These are phyloP conservation scores for Kluyveromyces dobzhanskii DNA, from an alignment of 805 yeast genomes.

Conservation along the genomic window DNA sequence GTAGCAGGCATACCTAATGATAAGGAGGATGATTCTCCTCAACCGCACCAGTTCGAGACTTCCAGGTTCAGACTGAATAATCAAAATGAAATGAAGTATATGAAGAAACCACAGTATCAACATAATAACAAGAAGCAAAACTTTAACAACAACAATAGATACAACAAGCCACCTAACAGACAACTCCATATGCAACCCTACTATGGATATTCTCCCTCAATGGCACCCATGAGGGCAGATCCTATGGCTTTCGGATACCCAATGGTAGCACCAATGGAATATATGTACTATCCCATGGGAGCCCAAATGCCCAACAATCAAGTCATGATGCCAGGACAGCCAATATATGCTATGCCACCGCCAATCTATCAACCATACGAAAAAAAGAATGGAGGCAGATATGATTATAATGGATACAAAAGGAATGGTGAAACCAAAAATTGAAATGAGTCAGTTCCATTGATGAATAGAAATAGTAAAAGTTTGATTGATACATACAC, in stretches of 20 bases:
- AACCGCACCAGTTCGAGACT: conserved; percentile 20
- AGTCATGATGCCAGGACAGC: conserved; percentile 1
- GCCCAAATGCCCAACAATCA: not conserved
- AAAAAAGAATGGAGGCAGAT: not conserved
- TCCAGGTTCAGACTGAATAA: conserved; percentile 14
- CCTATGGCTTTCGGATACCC: conserved; percentile 2
- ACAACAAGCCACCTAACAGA: not conserved
- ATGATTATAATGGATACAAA: not conserved
- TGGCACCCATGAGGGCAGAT: not conserved
- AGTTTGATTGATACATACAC: too few relatives aligned
- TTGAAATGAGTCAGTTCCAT: not conserved
- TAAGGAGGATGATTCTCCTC: conserved; percentile 15
- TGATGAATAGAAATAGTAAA: too few relatives aligned
- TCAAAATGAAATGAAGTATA: conserved; percentile 6
- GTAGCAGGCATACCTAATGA: not conserved
- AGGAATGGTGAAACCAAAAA: not conserved
- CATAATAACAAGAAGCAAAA: not conserved
- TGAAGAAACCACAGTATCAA: not conserved
- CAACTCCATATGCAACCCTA: not conserved
- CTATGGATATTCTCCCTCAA: not conserved
- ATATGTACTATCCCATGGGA: conserved; percentile 3
- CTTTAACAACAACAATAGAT: not conserved
- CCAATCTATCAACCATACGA: not conserved
- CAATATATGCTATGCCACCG: conserved; percentile 1
- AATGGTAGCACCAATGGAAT: conserved; percentile 4